phyloP scores from a whole-genome alignment of 2,329 filamentous ascomycete species.

The Mycocentrospora acerina region DNA sequence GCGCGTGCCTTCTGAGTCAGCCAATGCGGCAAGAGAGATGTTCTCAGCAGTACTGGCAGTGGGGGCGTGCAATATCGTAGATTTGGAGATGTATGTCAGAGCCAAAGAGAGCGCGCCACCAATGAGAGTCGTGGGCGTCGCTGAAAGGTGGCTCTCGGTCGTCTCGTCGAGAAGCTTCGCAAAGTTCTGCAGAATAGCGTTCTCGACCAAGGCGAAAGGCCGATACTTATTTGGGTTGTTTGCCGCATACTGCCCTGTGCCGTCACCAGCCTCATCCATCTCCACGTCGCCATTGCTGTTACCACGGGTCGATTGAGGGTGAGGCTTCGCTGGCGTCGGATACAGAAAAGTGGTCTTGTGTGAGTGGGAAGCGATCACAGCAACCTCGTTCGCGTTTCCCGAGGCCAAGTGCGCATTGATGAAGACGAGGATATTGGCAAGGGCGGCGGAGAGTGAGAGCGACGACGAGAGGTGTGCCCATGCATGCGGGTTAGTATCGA shows the following conservation, averaged over 20 bases:
- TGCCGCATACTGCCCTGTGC: conserved; percentile 23
- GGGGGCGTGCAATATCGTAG: conserved; percentile 55
- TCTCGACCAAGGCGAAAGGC: conserved; percentile 84
- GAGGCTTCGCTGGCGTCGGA: conserved; percentile 54
- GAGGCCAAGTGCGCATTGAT: conserved; percentile 95
- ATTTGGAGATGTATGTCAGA: conserved; percentile 86
- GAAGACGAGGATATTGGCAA: conserved; percentile 91
- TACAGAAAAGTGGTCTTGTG: conserved; percentile 90
- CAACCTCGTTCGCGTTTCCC: conserved; percentile 90
- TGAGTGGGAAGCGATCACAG: conserved; percentile 85
- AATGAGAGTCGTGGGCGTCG: conserved; percentile 77
- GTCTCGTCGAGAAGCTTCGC: conserved; percentile 72
- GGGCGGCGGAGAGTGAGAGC: conserved; percentile 77
- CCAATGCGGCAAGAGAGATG: conserved; percentile 47
- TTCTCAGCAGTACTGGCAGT: conserved; percentile 46
- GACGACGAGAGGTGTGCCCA: conserved; percentile 77
- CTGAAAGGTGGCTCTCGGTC: conserved; percentile 60
- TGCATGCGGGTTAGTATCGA: conserved; percentile 95
- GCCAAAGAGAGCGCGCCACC: conserved; percentile 89
- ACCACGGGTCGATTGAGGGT: conserved; percentile 16
- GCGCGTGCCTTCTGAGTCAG: conserved; percentile 40
- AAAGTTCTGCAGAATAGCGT: conserved; percentile 74
- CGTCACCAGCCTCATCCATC: conserved; percentile 26
- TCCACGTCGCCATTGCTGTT: conserved; percentile 27
- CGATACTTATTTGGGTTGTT: conserved; percentile 83